Evolutionary conservation across 345 rosid species (phyloP), one percentile per base, ranked within the genome.

Genomic region (Turnera subulata): DNA sequence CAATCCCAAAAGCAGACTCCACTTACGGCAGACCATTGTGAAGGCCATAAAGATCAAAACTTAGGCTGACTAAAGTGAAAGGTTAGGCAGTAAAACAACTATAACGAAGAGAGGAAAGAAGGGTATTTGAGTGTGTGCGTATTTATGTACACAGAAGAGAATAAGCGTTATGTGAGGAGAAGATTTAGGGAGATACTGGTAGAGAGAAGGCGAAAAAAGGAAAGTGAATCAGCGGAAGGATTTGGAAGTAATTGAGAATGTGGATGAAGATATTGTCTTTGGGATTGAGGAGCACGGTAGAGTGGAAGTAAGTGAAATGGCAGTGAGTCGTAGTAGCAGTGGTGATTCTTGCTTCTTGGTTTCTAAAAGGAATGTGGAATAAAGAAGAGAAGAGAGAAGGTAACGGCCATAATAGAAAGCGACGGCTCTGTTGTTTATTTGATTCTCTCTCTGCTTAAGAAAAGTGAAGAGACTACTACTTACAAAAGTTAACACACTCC

Each of bases 21-120:
- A 23, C 62, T 64, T 76, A 55, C 62, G 60, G 48, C 79, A 61
- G 46, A 79, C 57, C 80, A 83, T 83, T 53, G 15, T 48, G 19
- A 32, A 29, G 35, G 35, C 4, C 35, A 29, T 2, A 39, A 61
- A 61, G 49, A 6, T 32, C 21, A 11, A 33, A 6, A n/a, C 58
- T 62, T 29, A 14, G 26, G 24, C 1, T 18, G n/a, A n/a, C n/a
- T n/a, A n/a, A n/a, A n/a, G n/a, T 8, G 11, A 8, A 29, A 29
- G 11, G 6, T 16, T 20, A 15, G 3, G 17, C 11, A 19, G n/a
- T 17, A 11, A 23, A 40, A 40, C 11, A 15, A 10, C 13, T 16
- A 63, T 3, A 19, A 11, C 9, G 26, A 23, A 25, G 42, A 16
- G 22, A 24, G 9, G n/a, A 5, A 23, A 45, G 24, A 16, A 16